phyloP scores from a whole-genome alignment of 2,329 filamentous ascomycete genomes.

The Camptophora hylomeconis region DNA sequence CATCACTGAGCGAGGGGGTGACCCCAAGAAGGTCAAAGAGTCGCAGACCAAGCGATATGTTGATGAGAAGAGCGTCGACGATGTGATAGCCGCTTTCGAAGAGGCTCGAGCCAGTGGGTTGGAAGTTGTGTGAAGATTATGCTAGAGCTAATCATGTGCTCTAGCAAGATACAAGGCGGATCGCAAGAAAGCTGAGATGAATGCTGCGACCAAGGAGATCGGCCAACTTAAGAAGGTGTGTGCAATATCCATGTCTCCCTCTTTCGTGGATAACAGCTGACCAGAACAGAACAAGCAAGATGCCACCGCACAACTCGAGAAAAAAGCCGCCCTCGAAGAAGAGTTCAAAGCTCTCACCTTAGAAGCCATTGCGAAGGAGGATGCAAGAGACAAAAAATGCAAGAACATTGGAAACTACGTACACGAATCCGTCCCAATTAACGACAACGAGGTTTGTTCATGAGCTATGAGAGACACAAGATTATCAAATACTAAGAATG shows the following conservation, averaged over 20 bases:
- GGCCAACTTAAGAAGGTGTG: conserved; percentile 75
- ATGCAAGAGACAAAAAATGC: conserved; percentile 60
- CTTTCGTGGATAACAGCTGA: conserved; percentile 1
- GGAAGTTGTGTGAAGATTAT: no score
- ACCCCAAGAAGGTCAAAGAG: conserved; percentile 84
- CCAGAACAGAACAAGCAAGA: conserved; percentile 62
- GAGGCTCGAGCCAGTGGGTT: conserved; percentile 62
- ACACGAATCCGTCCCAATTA: conserved; percentile 73
- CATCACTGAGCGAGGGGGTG: conserved; percentile 69
- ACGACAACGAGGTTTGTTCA: conserved; percentile 56
- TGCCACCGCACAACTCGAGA: conserved; percentile 61
- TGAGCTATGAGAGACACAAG: conserved; percentile 1
- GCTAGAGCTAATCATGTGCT: no score
- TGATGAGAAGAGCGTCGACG: conserved; percentile 72
- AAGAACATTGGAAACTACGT: conserved; percentile 84
- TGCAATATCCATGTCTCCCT: not conserved
- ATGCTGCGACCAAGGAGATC: conserved; percentile 80
- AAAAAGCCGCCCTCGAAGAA: conserved; percentile 67
- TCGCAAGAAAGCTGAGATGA: conserved; percentile 74
- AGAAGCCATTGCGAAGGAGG: conserved; percentile 61
- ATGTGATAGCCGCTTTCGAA: conserved; percentile 81
- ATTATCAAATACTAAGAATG: conserved; percentile 1
- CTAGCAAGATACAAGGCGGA: conserved; percentile 50
- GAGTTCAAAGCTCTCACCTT: conserved; percentile 71
- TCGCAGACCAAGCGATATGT: conserved; percentile 75